Evolutionary conservation across 179 eudicot genomes (phyloP), one percentile per base, ranked within the genome.

Genomic region (Pouteria campechiana): DNA sequence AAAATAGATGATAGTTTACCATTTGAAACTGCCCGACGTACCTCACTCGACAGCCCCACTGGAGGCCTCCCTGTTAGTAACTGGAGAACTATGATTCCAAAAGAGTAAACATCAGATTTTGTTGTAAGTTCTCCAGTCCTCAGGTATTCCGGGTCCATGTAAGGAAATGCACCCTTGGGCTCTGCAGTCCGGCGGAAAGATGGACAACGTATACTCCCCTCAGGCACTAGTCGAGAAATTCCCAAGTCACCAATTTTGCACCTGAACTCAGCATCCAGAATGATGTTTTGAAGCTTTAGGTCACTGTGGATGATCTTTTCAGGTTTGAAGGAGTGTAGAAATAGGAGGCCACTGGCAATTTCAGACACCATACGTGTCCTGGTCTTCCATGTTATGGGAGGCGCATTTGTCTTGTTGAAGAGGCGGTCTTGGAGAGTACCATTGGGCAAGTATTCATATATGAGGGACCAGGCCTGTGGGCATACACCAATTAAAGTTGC

Each of bases 401-500:
- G 9, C 37, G 36, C 38, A 51, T 67, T 79, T 59, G 60, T 68
- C 57, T 48, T 76, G 28, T 46, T 49, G 17, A 44, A 52, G 57
- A 86, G 83, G 35, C 54, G 72, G 38, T 36, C 46, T 21, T 61
- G 74, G 25, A 86, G 85, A 57, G 52, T 69, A 15, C 78, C 74
- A 42, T 74, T 73, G 3, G 96, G 83, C 22, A 74, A 53, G 55
- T 83, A 74, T 34, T 86, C 93, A 45, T 67, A 74, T 13, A 86
- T 82, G 48, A 86, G 80, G 44, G 80, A 72, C 72, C 83, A 83
- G 13, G 76, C 79, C 42, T 86, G 93, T 13, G 79, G 70, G 53
- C 96, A 79, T 50, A 74, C 65, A 36, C 96, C 96, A 22, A 83
- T 58, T 44, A 86, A 59, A 40, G 57, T 63, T 52, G 72, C 79